phyloP scores from a whole-genome alignment of 2,329 filamentous ascomycete genomes.

The Colletotrichum chrysophilum region DNA sequence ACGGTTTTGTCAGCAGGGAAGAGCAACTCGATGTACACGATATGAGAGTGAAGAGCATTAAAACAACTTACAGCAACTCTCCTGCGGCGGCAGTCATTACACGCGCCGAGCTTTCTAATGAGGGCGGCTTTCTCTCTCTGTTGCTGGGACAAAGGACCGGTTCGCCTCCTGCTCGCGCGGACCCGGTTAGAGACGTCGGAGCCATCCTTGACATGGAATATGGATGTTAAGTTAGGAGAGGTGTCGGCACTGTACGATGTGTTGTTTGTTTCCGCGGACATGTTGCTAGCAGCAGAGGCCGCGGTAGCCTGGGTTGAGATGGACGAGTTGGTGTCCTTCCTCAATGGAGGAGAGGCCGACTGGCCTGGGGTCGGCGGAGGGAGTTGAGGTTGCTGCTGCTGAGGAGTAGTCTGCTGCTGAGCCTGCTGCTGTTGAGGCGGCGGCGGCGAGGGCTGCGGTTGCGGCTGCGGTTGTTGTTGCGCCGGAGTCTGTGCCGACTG shows the following conservation, averaged over 20 bases:
- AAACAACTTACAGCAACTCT: slow-evolving; percentile 60
- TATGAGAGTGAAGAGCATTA: not conserved
- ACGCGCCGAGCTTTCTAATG: slow-evolving; percentile 65
- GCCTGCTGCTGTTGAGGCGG: slow-evolving; percentile 26
- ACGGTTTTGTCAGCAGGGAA: slow-evolving; percentile 16
- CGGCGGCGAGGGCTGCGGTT: slow-evolving; percentile 14
- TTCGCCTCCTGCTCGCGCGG: slow-evolving; percentile 62
- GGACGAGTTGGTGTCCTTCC: slow-evolving; percentile 59
- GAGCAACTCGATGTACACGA: slow-evolving; percentile 1
- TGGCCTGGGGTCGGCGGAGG: slow-evolving; percentile 26
- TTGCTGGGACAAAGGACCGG: slow-evolving; percentile 62
- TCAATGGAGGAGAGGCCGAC: slow-evolving; percentile 34
- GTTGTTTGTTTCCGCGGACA: slow-evolving; percentile 52
- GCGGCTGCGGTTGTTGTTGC: not conserved
- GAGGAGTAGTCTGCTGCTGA: slow-evolving; percentile 1
- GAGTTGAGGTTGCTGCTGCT: slow-evolving; percentile 26
- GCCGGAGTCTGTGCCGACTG: slow-evolving; percentile 18
- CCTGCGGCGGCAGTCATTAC: slow-evolving; percentile 58
- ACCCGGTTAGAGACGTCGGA: slow-evolving; percentile 57
- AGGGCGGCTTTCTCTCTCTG: slow-evolving; percentile 65
- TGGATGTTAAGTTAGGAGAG: slow-evolving; percentile 53
- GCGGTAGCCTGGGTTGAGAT: slow-evolving; percentile 57
- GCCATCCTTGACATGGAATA: slow-evolving; percentile 62
- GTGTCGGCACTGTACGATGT: slow-evolving; percentile 59
- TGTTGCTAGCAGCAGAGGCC: slow-evolving; percentile 38